Base-by-base conservation (phyloP, 345 rosid species). In the Pistacia vera region DNA sequence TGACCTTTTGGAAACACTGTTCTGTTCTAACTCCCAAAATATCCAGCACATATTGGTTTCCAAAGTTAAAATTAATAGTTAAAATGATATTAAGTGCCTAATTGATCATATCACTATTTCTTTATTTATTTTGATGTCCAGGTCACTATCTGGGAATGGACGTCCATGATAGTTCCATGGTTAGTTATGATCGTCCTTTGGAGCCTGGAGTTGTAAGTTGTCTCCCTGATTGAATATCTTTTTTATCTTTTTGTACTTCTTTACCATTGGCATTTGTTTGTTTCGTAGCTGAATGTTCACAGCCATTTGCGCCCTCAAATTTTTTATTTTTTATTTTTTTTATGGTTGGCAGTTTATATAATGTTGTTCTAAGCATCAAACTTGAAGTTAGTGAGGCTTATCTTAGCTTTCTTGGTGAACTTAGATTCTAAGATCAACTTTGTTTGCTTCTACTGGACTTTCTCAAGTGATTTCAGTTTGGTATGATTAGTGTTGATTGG, bases 131-230 rank as follows among this genome's bases (percentile, higher is more conserved):
- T 57, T 79, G 77, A 68, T 76, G 72, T 84, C 63, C 82, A 93
- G 99, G 99, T 83, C 99, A 95, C 83, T 95, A 90, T 85, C 90
- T 95, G 11, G 99, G 99, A 78, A 92, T 96, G 97, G 98, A 93
- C 78, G 98, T 96, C 81, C 99, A 96, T 74, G 99, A 96, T 87
- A 86, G 95, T 85, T 90, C 93, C 74, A 58, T 72, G 71, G 81
- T 91, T 74, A 85, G 93, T 82, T 92, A 87, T 55, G 92, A 92
- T 69, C 87, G 91, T 71, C 86, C 91, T 72, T 71, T 93, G 89
- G 82, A 87, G 87, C 98, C 98, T 3, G 98, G 99, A 66, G 95
- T 90, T 81, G 98, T 96, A 93, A 89, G 99, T 84, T 70, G 14
- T 22, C 63, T 79, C 41, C 63, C 70, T 41, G 7, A 52, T 73